phyloP scores from a whole-genome alignment of 331 rosid species.

The Cydonia oblonga region DNA sequence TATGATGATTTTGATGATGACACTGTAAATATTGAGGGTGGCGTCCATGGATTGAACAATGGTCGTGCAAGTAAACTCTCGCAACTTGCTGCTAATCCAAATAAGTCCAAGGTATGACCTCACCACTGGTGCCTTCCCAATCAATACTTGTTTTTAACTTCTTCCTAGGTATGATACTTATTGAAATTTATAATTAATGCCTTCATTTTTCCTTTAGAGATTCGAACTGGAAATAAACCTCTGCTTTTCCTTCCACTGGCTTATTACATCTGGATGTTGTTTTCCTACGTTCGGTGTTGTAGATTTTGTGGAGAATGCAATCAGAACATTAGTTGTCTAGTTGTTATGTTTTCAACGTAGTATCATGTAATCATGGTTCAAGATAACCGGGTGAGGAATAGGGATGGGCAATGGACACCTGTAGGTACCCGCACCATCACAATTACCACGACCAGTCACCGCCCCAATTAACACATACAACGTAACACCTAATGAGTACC shows the following conservation, averaged over 20 bases:
- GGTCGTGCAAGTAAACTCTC: conserved; percentile 32
- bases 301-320: too few relatives aligned
- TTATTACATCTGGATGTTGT: too few relatives aligned
- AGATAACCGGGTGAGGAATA: too few relatives aligned
- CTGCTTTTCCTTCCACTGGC: not conserved
- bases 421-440: too few relatives aligned
- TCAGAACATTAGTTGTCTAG: too few relatives aligned
- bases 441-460: too few relatives aligned
- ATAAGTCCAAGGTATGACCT: conserved; percentile 51
- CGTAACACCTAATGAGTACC: too few relatives aligned
- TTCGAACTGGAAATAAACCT: not conserved
- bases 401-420: too few relatives aligned
- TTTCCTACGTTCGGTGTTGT: too few relatives aligned
- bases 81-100: conserved; percentile 23
- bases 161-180: not conserved
- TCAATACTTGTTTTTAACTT: not conserved
- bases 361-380: too few relatives aligned
- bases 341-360: too few relatives aligned
- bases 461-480: not conserved
- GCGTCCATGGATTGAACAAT: conserved; percentile 11
- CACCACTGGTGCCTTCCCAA: not conserved
- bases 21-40: conserved; percentile 19
- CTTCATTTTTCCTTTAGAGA: not conserved
- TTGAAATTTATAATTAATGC: not conserved
- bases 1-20: conserved; percentile 75